Base-by-base conservation (phyloP, 345 rosid genomes). In the Aquilaria yunnanensis region DNA sequence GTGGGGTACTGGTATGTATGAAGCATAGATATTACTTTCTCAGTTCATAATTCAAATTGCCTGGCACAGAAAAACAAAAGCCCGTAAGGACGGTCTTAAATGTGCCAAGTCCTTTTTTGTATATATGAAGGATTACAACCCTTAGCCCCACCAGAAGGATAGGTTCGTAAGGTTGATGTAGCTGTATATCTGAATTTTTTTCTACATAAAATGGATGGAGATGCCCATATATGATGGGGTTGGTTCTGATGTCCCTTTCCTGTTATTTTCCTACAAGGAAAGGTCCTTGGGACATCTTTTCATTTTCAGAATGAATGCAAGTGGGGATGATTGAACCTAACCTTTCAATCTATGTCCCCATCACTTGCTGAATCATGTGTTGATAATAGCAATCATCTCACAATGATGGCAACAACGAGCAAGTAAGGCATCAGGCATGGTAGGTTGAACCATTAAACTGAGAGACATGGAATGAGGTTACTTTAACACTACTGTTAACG, bases 211-310 rank as follows among this genome's bases (percentile, higher is more conserved):
- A 37, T 0, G 12, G 50, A 57, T 52, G 62, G 61, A 45, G 23
- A 47, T 59, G 32, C 61, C 33, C 50, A 60, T 54, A 23, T 23
- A 23, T 23, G 23, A 57, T 73, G 59, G 67, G 33, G 75, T 72
- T 74, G 67, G 81, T 72, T 80, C 70, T 64, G 30, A 53, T 66
- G 81, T 80, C 81, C 49, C 77, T 37, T 45, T 80, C 78, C 23
- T 1, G 43, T 75, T 61, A 45, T 56, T 16, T 47, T 13, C 50
- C 29, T 54, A 34, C 64, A 47, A 54, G 59, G 51, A 53, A 55
- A 33, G 67, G 57, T 45, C 53, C 13, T 50, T 57, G 46, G 65
- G 69, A 52, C 33, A 11, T 57, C 53, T 72, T 68, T 64, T n/a
- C 32, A 43, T 72, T 68, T 64, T n/a, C 32, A 43, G 64, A 70